These are phyloP conservation scores for Glycine latifolia DNA, from an alignment of 306 rosid genomes.

Conservation along the genomic window DNA sequence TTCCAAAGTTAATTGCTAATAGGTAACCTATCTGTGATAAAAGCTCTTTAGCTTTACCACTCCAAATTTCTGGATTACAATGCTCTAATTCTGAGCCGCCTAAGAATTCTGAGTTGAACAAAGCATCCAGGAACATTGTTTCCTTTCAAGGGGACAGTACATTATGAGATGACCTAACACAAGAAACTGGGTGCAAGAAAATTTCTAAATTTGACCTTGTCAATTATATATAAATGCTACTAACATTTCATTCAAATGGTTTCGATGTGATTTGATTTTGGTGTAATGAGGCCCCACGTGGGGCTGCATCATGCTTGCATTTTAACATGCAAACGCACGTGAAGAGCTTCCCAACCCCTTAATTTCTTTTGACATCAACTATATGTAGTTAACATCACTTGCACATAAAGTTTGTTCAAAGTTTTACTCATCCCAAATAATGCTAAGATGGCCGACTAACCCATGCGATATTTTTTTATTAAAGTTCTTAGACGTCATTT, in stretches of 20 bases:
- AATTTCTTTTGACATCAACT: conserved; percentile 10
- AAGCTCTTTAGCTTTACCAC: background rate
- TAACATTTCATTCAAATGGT: background rate
- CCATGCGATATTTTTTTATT: conserved; percentile 13
- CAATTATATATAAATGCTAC: conserved; percentile 7
- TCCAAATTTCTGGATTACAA: background rate
- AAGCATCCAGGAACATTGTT: conserved; percentile 36
- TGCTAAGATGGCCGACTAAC: conserved; percentile 14
- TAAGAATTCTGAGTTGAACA: background rate
- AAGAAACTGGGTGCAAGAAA: conserved; percentile 10
- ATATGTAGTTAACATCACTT: background rate
- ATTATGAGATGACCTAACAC: conserved; percentile 38
- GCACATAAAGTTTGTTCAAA: conserved; percentile 13
- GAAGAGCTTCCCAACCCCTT: conserved; percentile 7
- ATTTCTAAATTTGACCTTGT: conserved; percentile 20
- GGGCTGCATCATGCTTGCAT: background rate
- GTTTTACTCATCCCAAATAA: background rate
- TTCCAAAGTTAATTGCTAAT: background rate
- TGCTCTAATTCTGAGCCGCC: background rate
- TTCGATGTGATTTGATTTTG: background rate
- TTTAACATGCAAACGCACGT: background rate
- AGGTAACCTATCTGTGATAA: background rate
- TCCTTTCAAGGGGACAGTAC: conserved; percentile 36
- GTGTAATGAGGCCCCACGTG: conserved; percentile 33
- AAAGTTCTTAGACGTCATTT: conserved; percentile 7